Percentiles rank a stretch among this genome's conserved stretches.
Evolutionary conservation across 2,329 filamentous ascomycete genomes (phyloP).

Genomic region (Pseudocercospora cruenta): DNA sequence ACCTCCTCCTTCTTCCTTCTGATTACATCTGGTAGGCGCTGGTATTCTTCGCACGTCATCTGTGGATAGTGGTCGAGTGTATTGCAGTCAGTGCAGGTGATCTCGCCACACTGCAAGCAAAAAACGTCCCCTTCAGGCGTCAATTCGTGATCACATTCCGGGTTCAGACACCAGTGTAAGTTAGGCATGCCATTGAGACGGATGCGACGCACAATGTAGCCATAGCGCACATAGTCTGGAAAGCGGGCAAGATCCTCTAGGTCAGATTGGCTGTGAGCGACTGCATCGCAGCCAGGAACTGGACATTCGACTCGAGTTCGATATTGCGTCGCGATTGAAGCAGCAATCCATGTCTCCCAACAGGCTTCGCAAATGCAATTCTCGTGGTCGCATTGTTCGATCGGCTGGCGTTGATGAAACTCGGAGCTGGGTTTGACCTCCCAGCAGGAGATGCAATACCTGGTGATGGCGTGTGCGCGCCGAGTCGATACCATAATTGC

Average conservation of each 20-base stretch:
- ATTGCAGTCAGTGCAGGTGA: slow-evolving; percentile 2
- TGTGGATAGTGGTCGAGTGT: neutral
- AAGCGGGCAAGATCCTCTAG: neutral
- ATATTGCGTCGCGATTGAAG: neutral
- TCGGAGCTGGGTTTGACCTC: neutral
- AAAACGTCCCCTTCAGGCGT: neutral
- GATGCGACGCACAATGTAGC: neutral
- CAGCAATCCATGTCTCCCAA: neutral
- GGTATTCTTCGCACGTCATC: neutral
- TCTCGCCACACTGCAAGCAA: neutral
- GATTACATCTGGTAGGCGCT: neutral
- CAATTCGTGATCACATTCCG: neutral
- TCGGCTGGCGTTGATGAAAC: neutral
- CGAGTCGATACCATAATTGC: neutral
- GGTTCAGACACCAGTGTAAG: neutral
- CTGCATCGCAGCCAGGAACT: neutral
- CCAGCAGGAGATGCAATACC: slow-evolving; percentile 5
- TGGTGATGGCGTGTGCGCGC: neutral
- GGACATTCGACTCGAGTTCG: slow-evolving; percentile 2
- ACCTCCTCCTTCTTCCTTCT: neutral
- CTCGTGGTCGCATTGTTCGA: slow-evolving; percentile 1
- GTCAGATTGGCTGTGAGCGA: neutral
- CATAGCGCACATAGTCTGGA: neutral
- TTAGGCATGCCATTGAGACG: neutral
- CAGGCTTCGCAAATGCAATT: neutral